Base-by-base conservation (phyloP, 345 rosid species). In the Carallia pectinifolia region DNA sequence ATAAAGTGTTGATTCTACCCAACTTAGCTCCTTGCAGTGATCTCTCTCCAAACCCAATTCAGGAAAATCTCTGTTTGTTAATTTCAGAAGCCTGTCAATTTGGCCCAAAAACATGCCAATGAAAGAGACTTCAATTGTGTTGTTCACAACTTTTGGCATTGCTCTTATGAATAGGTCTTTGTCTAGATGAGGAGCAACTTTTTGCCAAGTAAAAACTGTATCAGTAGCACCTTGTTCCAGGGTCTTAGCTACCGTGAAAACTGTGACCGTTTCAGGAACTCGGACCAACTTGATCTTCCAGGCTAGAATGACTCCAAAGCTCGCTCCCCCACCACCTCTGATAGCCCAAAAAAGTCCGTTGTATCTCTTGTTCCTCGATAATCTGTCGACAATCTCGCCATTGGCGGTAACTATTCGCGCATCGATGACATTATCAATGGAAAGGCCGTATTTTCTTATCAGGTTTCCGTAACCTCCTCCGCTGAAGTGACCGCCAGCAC, bases 381-480 rank as follows among this genome's bases (percentile, higher is more conserved):
- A 37, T 1, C 72, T 48, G 33, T 74, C 60, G 4, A 55, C 64
- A 40, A 74, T 19, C 34, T 63, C 44, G n/a, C 72, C 77, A 47
- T 50, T 53, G 34, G 33, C 68, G 55, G 62, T 68, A 23, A 74
- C 23, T 12, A 68, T 47, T 9, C 58, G 58, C 47, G 72, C 77
- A 63, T 74, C 77, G 12, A 68, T 27, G 0, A 47, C 68, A 44
- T 74, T 74, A 31, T 74, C 72, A 1, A 67, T 72, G 6, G 58
- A 62, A 0, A 74, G 72, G 6, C 77, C 77, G 19, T 62, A 74
- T 33, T 74, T 74, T 39, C 77, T 67, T 67, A 74, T 62, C 77
- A 74, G 62, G 17, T 56, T 53, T 2, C 77, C 77, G 36, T 74
- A 74, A 0, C 63, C 77, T 1, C 77, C 77, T 5, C 77, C 77